phyloP scores from a whole-genome alignment of 2,329 filamentous ascomycete species.

The Endocalyx cinctus region DNA sequence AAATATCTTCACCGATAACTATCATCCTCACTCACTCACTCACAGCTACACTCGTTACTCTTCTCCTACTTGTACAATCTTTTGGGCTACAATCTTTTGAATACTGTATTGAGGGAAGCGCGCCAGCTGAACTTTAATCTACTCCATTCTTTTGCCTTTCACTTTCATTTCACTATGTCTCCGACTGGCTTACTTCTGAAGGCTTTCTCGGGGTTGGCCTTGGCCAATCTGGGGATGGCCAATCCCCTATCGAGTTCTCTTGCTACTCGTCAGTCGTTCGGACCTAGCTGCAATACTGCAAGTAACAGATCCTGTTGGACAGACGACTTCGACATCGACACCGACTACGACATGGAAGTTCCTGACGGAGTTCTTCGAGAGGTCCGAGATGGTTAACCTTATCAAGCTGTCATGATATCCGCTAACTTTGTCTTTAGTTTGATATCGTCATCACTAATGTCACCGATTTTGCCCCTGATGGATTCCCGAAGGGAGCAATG shows the following conservation, averaged over 20 bases:
- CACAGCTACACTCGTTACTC: no score
- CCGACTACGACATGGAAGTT: conserved; percentile 9
- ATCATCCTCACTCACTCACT: no score
- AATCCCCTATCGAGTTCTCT: neutral
- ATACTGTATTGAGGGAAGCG: no score
- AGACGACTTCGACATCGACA: conserved; percentile 11
- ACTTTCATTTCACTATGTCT: neutral
- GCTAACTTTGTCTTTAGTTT: no score
- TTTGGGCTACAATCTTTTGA: no score
- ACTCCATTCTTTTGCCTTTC: no score
- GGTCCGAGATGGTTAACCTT: no score
- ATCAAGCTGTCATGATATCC: no score
- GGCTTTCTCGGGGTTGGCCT: neutral
- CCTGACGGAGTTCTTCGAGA: conserved; percentile 4
- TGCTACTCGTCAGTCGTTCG: neutral
- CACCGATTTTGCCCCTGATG: conserved; percentile 1
- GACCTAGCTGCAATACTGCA: neutral
- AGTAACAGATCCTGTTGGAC: conserved; percentile 13
- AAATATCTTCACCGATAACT: no score
- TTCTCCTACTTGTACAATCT: no score
- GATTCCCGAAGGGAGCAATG: neutral
- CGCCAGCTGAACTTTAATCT: no score
- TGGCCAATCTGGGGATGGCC: neutral
- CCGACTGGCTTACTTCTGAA: neutral
- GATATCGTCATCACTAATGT: conserved; percentile 3